These are phyloP conservation scores for Escallonia herrerae DNA, from an alignment of 129 eudicot species.

Conservation along the genomic window DNA sequence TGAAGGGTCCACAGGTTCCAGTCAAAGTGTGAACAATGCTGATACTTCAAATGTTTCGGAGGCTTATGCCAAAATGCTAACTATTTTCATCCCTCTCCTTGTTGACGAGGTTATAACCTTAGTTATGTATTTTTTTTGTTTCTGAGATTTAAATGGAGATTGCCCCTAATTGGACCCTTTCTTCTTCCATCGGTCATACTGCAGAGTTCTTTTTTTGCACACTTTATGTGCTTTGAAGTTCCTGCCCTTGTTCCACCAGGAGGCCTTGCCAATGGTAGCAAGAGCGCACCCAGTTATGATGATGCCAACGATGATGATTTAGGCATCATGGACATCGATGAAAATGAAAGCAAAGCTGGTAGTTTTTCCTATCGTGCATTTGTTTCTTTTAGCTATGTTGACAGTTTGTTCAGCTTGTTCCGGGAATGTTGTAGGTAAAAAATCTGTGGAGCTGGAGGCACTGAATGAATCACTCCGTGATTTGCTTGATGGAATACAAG, in stretches of 20 bases:
- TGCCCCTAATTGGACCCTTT: not conserved
- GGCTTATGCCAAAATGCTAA: constrained; percentile 84
- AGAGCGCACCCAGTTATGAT: constrained; percentile 46
- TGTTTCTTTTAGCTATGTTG: constrained; percentile 2
- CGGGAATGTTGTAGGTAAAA: constrained; percentile 37
- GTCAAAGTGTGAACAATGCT: constrained; percentile 62
- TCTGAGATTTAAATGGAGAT: not conserved
- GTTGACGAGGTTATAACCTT: constrained; percentile 77
- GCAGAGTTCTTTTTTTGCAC: constrained; percentile 94
- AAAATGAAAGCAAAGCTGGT: constrained; percentile 51
- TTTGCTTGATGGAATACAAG: constrained; percentile 91
- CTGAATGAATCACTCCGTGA: constrained; percentile 81
- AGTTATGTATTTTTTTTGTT: not conserved
- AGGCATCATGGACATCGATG: constrained; percentile 92
- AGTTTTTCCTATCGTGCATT: constrained; percentile 5
- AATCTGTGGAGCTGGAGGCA: constrained; percentile 62
- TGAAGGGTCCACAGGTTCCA: constrained; percentile 67
- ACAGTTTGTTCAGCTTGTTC: constrained; percentile 7
- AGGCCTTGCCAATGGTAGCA: constrained; percentile 47
- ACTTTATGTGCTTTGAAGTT: constrained; percentile 98
- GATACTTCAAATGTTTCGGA: constrained; percentile 88
- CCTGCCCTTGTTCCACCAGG: constrained; percentile 85
- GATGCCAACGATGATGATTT: constrained; percentile 66
- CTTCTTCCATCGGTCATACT: constrained; percentile 12
- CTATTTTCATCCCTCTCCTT: constrained; percentile 85